Conservation (phyloP, 495 filamentous ascomycete genomes). For the Collariella sp. region DNA sequence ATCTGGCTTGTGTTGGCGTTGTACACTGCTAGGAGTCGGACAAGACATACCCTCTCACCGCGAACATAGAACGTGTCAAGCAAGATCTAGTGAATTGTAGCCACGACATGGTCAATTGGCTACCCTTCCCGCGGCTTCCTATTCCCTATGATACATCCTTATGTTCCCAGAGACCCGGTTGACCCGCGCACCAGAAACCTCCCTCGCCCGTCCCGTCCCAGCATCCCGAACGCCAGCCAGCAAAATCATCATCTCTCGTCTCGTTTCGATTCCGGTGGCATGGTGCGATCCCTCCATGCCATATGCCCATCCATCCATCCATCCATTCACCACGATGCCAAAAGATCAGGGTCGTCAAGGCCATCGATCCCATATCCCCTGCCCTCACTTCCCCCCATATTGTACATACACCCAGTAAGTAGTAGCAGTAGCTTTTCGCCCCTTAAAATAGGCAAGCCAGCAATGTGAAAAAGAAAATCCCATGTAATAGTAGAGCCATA, state of each 20-base stretch:
- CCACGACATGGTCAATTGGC: conserved; percentile 4
- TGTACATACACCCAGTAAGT: not conserved
- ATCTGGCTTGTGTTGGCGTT: no score
- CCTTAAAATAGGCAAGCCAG: not conserved
- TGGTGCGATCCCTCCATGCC: not conserved
- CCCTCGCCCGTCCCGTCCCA: conserved; percentile 1
- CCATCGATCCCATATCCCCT: not conserved
- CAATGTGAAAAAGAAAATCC: not conserved
- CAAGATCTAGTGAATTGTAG: no score
- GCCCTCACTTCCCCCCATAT: not conserved
- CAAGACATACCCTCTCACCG: no score
- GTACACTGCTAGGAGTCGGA: no score
- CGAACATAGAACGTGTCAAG: no score
- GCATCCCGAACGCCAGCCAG: conserved; percentile 11
- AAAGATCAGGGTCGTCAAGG: not conserved
- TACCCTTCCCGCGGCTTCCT: not conserved
- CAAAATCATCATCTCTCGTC: conserved; percentile 4
- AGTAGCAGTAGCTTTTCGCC: not conserved
- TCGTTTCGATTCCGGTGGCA: not conserved
- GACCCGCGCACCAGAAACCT: conserved; percentile 4
- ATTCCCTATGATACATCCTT: conserved; percentile 5
- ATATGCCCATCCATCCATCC: not conserved
- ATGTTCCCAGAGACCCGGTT: not conserved
- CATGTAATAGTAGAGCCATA: conserved; percentile 8
- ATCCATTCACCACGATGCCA: not conserved